phyloP scores from a whole-genome alignment of 768 basidiomycete species.

The Filobasidium floriforme region DNA sequence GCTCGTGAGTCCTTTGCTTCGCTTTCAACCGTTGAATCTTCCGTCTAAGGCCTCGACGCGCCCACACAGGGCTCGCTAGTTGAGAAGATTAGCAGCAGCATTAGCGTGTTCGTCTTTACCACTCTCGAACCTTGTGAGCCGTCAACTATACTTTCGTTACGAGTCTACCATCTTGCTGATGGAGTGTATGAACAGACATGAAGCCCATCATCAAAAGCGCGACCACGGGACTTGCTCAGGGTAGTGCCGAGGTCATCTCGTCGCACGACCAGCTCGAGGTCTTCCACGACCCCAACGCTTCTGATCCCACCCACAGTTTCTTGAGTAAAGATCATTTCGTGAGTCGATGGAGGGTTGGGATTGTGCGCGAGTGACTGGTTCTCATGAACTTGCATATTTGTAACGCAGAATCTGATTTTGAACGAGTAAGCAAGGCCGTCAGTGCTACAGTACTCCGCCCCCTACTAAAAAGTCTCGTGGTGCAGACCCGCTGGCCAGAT shows the following conservation, averaged over 20 bases:
- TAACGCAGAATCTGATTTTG: slow-evolving; percentile 10
- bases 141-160: slow-evolving; percentile 46
- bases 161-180: neutral
- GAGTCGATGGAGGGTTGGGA: neutral
- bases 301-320: slow-evolving; percentile 53
- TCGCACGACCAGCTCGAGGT: slow-evolving; percentile 76
- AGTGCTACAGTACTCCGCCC: neutral
- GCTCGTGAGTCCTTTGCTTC: slow-evolving; percentile 42
- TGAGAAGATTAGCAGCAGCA: slow-evolving; percentile 69
- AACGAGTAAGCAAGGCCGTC: slow-evolving; percentile 9
- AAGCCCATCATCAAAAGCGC: slow-evolving; percentile 7
- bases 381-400: neutral
- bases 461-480: neutral
- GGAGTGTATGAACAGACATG: neutral
- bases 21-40: too few species aligned
- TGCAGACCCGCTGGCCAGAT: slow-evolving; percentile 59
- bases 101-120: slow-evolving; percentile 71
- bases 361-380: neutral
- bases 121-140: slow-evolving; percentile 64
- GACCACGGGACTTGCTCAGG: slow-evolving; percentile 53
- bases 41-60: too few species aligned
- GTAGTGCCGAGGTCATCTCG: slow-evolving; percentile 70
- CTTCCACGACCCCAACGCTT: slow-evolving; percentile 73
- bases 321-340: slow-evolving; percentile 23
- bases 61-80: slow-evolving; percentile 48